Base-by-base conservation (phyloP, 352 stramenopile genomes). In the Phytophthora citrophthora region DNA sequence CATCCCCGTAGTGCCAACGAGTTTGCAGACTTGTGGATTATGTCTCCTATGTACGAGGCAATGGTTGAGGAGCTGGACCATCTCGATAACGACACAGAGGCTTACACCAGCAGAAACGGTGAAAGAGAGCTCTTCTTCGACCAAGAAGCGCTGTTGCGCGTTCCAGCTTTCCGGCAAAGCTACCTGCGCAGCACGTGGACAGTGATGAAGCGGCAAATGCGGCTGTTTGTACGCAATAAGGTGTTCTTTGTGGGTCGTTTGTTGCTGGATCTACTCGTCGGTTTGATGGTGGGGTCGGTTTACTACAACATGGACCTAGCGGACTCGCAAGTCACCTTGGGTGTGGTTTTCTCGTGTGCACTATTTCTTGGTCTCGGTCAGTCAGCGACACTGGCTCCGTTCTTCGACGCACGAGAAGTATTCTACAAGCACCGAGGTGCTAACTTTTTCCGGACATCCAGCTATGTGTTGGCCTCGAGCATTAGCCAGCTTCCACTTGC, bases 361-460 rank as follows among this genome's bases (percentile, higher is more conserved):
- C 74, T 97, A 12, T 96, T 93, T 54, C 73, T 92, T 10, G 80
- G 74, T 23, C 62, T 97, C 20, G 80, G 83, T 41, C 77, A 88
- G 16, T 86, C 94, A 15, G 55, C 88, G 11, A 76, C 81, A 23
- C 52, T 98, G 11, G 74, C 87, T 4, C 65, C 80, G 27, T 81
- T 93, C 51, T 69, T 83, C 24, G 59, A 74, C 72, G 43, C 87
- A 39, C 81, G 89, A 61, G 89, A 70, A 60, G 70, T 60, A 24
- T 90, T 80, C 68, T 96, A 96, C 73, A 96, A 96, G 62, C 90
- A 97, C 16, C 76, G 78, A 6, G 78, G 84, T 9, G 73, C 79
- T 15, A 95, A 96, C 61, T 95, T 96, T 67, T 97, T 87, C 46
- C 81, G 81, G 11, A 81, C 87, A 7, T 85, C 79, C n/a, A 79